Conservation (phyloP, 345 rosid species). For the Murraya koenigii region DNA sequence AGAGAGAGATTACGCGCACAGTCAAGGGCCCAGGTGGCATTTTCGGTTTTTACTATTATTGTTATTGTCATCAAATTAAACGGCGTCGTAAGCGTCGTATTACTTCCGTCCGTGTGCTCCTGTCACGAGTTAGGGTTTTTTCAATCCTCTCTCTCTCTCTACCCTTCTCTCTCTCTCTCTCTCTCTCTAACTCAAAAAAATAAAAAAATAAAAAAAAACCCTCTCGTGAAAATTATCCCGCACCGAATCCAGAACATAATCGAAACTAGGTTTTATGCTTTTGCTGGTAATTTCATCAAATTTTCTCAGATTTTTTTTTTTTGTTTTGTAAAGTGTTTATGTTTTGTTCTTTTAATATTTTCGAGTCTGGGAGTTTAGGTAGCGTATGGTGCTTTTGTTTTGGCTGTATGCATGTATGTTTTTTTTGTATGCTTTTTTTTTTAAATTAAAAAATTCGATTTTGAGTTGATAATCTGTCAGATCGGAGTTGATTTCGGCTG, state of each 20-base stretch:
- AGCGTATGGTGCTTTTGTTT: not conserved
- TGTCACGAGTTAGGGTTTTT: conserved; percentile 23
- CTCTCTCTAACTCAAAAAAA: not conserved
- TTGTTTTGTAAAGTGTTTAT: not conserved
- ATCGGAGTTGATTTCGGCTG: conserved; percentile 12
- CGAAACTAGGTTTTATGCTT: not conserved
- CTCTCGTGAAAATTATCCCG: conserved; percentile 13
- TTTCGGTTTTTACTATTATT: not conserved
- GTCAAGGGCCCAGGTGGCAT: not conserved
- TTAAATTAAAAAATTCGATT: not conserved
- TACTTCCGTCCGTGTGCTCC: not conserved
- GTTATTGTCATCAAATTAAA: not conserved
- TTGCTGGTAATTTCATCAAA: conserved; percentile 7
- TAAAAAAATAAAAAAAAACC: not conserved
- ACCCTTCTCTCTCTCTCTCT: not conserved
- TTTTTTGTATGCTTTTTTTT: too few species aligned
- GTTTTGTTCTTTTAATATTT: not conserved
- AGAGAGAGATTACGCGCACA: not conserved
- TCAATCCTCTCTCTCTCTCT: not conserved
- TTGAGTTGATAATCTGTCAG: conserved; percentile 6
- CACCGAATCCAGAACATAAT: not conserved
- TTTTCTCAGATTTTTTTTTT: not conserved
- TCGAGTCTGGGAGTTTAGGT: not conserved
- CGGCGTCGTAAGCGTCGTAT: conserved; percentile 12
- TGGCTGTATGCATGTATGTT: not conserved